Evolutionary conservation across 2,329 filamentous ascomycete species (phyloP).

Genomic region (Botrytis medusae): DNA sequence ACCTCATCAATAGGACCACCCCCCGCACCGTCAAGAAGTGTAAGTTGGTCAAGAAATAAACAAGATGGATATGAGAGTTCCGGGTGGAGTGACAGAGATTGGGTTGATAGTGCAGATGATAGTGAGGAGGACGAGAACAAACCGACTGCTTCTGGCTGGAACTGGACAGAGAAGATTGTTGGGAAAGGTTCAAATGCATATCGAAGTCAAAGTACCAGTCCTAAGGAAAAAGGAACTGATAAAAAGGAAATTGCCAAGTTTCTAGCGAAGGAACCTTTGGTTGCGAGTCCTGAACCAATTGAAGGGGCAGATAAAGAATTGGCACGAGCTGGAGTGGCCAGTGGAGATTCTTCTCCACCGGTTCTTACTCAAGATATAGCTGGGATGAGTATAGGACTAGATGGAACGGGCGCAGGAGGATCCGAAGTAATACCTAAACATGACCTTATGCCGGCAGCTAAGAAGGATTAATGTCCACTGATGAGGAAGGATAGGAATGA

Average conservation of each 20-base stretch:
- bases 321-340: not conserved
- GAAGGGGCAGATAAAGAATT: not conserved
- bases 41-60: not conserved
- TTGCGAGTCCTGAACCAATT: not conserved
- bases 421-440: conserved; percentile 3
- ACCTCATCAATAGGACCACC: conserved; percentile 24
- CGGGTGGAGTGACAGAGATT: conserved; percentile 66
- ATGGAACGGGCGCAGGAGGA: not conserved
- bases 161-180: conserved; percentile 56
- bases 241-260: conserved; percentile 2
- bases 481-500: not conserved
- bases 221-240: not conserved
- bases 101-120: conserved; percentile 54
- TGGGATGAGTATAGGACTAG: not conserved
- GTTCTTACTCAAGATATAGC: not conserved
- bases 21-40: conserved; percentile 8
- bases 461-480: not conserved
- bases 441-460: not conserved
- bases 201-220: not conserved
- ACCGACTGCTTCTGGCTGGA: conserved; percentile 44
- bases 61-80: conserved; percentile 48
- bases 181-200: conserved; percentile 41
- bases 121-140: conserved; percentile 33
- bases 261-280: not conserved
- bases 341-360: not conserved